Conservation (phyloP, 768 basidiomycete species). For the Dentipellis sp. region DNA sequence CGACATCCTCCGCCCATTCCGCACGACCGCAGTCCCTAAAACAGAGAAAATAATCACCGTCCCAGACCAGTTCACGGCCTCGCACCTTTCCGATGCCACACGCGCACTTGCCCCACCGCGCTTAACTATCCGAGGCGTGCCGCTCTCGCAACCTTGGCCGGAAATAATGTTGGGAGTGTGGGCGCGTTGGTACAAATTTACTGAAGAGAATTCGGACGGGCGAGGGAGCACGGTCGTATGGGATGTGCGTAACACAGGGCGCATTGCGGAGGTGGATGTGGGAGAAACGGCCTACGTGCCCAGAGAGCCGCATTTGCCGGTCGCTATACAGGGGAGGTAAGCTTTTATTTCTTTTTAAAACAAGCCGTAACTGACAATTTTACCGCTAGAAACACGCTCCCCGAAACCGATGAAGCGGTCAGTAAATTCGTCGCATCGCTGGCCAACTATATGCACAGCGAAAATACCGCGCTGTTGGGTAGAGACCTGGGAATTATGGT, state of each 20-base stretch:
- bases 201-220: not conserved
- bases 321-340: constrained; percentile 15
- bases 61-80: not conserved
- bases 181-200: not conserved
- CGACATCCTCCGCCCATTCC: constrained; percentile 12
- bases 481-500: constrained; percentile 14
- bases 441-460: not conserved
- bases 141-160: constrained; percentile 9
- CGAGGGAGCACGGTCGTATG: not conserved
- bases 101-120: constrained; percentile 8
- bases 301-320: constrained; percentile 14
- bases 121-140: constrained; percentile 14
- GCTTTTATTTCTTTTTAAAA: no score
- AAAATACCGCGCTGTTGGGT: not conserved
- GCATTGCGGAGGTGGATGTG: not conserved
- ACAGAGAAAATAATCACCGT: constrained; percentile 5
- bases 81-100: constrained; percentile 12
- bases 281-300: constrained; percentile 5
- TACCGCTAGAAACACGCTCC: not conserved
- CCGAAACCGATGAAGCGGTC: not conserved
- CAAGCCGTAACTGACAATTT: not conserved
- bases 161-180: constrained; percentile 4
- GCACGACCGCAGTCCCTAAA: constrained; percentile 5
- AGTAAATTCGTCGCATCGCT: not conserved
- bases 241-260: not conserved